Percentiles rank a stretch among this genome's conserved stretches.
These are phyloP conservation scores for Lentinus brumalis DNA, from an alignment of 768 basidiomycete genomes.

Conservation along the genomic window DNA sequence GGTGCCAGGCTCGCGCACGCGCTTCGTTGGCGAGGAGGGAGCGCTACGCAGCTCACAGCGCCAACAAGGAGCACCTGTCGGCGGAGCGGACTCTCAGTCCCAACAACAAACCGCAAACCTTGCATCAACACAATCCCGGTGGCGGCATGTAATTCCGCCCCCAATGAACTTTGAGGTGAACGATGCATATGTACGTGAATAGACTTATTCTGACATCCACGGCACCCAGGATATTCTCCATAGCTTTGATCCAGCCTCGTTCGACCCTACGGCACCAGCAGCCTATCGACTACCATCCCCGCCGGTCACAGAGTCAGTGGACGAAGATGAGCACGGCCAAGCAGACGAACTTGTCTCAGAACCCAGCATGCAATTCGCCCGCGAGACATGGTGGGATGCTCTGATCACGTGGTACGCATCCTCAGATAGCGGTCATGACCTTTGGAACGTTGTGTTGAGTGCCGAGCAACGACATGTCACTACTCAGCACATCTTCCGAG, in stretches of 20 bases:
- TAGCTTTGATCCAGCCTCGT: neutral
- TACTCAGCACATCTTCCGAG: slow-evolving; percentile 46
- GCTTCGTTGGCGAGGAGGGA: slow-evolving; percentile 45
- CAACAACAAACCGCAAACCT: neutral
- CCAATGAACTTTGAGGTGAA: neutral
- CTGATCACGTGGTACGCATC: slow-evolving; percentile 53
- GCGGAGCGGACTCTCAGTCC: neutral
- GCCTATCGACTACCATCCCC: neutral
- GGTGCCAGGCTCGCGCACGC: slow-evolving; percentile 72
- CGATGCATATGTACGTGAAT: neutral
- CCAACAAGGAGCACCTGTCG: slow-evolving; percentile 7
- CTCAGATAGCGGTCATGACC: neutral
- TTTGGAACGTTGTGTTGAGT: neutral
- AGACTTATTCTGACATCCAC: too few relatives aligned
- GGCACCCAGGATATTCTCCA: neutral
- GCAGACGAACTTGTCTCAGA: slow-evolving; percentile 32
- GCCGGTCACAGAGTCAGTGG: neutral
- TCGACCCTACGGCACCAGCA: neutral
- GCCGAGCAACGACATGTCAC: slow-evolving; percentile 44
- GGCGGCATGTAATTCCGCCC: neutral
- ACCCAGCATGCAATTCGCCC: slow-evolving; percentile 65
- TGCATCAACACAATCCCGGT: neutral
- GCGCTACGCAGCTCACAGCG: slow-evolving; percentile 31
- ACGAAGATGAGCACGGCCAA: neutral
- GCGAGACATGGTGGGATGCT: slow-evolving; percentile 80